phyloP scores from a whole-genome alignment of 73 alveolate genomes.

The Paramecium sexaurelia region DNA sequence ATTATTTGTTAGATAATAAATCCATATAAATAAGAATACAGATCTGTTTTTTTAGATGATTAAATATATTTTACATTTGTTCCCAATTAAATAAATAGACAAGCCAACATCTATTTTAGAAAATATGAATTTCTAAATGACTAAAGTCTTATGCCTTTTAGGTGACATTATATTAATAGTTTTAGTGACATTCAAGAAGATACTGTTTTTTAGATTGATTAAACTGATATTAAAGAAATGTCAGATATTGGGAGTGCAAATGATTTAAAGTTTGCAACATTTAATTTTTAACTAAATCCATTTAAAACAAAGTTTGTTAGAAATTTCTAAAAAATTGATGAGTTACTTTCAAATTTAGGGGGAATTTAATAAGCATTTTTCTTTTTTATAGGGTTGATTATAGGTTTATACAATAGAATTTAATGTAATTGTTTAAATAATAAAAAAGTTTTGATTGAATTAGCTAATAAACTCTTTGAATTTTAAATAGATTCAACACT shows the following conservation, averaged over 20 bases:
- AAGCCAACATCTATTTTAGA: background rate
- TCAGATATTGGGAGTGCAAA: background rate
- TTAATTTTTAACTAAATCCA: background rate
- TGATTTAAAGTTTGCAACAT: background rate
- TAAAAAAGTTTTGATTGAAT: background rate
- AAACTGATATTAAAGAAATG: conserved; percentile 1
- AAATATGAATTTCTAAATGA: conserved; percentile 12
- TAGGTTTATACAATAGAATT: background rate
- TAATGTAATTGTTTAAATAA: background rate
- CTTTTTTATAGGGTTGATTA: background rate
- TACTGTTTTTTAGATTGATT: background rate
- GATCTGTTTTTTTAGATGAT: conserved; percentile 9
- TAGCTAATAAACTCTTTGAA: conserved; percentile 14
- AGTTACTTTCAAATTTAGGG: conserved; percentile 14
- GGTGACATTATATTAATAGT: background rate
- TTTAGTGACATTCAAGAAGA: background rate
- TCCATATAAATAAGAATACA: background rate
- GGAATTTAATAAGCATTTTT: conserved; percentile 31
- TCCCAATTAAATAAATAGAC: background rate
- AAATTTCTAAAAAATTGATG: conserved; percentile 12
- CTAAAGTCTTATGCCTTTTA: background rate
- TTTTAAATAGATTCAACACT: background rate
- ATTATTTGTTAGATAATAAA: background rate
- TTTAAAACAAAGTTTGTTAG: conserved; percentile 15
- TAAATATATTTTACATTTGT: background rate